A percentile compares a stretch with the other conserved stretches of the same genome.
These are phyloP conservation scores for Euphorbia pulcherrima DNA, from an alignment of 345 rosid species.

Conservation along the genomic window DNA sequence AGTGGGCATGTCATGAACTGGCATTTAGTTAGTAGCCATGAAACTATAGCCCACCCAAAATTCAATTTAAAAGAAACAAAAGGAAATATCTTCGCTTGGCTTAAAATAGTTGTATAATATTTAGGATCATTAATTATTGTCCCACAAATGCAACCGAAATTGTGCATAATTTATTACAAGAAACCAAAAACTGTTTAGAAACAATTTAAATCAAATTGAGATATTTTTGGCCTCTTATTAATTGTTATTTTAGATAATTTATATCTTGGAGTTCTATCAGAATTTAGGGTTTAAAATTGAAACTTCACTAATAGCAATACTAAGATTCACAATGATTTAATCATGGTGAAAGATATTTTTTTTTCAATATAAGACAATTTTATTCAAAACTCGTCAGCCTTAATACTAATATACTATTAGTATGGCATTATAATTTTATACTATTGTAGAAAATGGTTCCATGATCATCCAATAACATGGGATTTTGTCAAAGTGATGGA, in stretches of 20 bases:
- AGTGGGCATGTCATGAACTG: constrained; percentile 20
- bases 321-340: too few species aligned
- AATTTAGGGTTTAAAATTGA: too few species aligned
- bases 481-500: constrained; percentile 33
- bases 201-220: too few species aligned
- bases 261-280: too few species aligned
- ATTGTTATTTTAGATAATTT: too few species aligned
- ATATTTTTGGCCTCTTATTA: too few species aligned
- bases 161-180: not conserved
- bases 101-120: constrained; percentile 5
- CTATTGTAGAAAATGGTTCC: not conserved
- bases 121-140: constrained; percentile 12
- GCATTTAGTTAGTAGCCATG: constrained; percentile 3
- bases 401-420: too few species aligned
- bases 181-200: constrained; percentile 9
- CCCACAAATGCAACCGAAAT: constrained; percentile 11
- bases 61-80: constrained; percentile 10
- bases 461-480: constrained; percentile 13
- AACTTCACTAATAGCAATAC: too few species aligned
- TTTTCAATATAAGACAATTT: not conserved
- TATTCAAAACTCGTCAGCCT: not conserved
- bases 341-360: too few species aligned
- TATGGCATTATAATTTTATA: too few species aligned
- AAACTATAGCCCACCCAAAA: too few species aligned
- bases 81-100: not conserved